Evolutionary conservation across 2,329 filamentous ascomycete genomes (phyloP).

Genomic region (Aspergillus terreus): DNA sequence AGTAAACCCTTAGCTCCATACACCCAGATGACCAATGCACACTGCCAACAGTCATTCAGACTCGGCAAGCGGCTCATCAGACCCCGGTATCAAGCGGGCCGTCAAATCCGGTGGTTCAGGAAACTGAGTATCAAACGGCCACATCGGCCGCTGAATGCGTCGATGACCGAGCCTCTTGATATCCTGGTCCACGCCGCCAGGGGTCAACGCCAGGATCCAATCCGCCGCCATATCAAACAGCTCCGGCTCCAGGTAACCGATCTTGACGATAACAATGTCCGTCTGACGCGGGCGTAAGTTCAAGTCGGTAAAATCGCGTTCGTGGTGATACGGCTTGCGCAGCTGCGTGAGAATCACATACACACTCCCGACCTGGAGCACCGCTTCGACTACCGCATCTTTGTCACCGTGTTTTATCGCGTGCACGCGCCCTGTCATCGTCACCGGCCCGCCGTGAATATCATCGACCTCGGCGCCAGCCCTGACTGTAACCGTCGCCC

Average conservation of each 20-base stretch:
- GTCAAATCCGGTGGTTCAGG: slow-evolving; percentile 31
- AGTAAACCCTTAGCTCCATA: too few species aligned
- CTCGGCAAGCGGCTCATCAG: slow-evolving; percentile 15
- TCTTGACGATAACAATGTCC: slow-evolving; percentile 54
- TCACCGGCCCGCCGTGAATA: slow-evolving; percentile 47
- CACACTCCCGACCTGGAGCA: slow-evolving; percentile 49
- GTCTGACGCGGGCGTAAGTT: slow-evolving; percentile 44
- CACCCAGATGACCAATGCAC: not conserved
- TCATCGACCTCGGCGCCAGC: slow-evolving; percentile 50
- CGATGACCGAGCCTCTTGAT: slow-evolving; percentile 47
- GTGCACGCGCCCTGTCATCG: slow-evolving; percentile 50
- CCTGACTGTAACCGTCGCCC: slow-evolving; percentile 48
- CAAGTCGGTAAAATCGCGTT: slow-evolving; percentile 51
- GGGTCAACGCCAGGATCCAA: slow-evolving; percentile 54
- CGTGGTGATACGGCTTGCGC: slow-evolving; percentile 53
- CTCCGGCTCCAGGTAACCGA: slow-evolving; percentile 55
- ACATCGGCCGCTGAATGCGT: slow-evolving; percentile 50
- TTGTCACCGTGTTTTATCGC: slow-evolving; percentile 50
- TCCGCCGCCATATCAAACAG: slow-evolving; percentile 52
- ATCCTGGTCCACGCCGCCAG: slow-evolving; percentile 54
- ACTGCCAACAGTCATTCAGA: not conserved
- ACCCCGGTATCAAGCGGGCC: slow-evolving; percentile 34
- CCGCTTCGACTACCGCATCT: slow-evolving; percentile 48
- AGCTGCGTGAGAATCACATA: slow-evolving; percentile 51
- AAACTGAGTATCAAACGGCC: slow-evolving; percentile 42